Evolutionary conservation across 2,329 filamentous ascomycete genomes (phyloP), one percentile per base, ranked within the genome.

Genomic region (Arthrinium puccinioides): DNA sequence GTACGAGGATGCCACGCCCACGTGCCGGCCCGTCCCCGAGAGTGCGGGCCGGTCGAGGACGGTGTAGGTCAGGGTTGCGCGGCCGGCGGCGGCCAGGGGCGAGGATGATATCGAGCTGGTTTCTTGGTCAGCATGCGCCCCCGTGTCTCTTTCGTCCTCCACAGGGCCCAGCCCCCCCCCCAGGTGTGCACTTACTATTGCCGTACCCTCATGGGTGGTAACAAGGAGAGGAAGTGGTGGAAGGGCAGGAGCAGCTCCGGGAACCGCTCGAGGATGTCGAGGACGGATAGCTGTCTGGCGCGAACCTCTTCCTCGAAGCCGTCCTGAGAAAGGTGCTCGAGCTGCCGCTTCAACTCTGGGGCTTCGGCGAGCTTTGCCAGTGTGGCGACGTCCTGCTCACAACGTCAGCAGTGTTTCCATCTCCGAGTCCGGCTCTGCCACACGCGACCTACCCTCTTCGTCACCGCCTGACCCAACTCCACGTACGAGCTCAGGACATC

Each of bases 151-250:
- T 27, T 8, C 10, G 14, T n/a, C n/a, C n/a, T n/a, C n/a, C n/a
- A n/a, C n/a, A n/a, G n/a, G n/a, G n/a, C n/a, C n/a, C n/a, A n/a
- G n/a, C n/a, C n/a, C n/a, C n/a, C n/a, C n/a, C n/a, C n/a, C n/a
- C n/a, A 10, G 14, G 2, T 19, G 15, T 10, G 20, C 10, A 79
- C 78, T 8, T 66, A 74, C 64, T 88, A 88, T 56, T 86, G 81
- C n/a, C 84, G 74, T 26, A 85, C 70, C 20, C 84, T 78, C 79
- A 92, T 85, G 0, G 84, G 81, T 2, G 83, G 82, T 1, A 88
- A 71, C 69, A 87, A 81, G 23, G 70, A 68, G 7, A 92, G 67
- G 62, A 84, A 90, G 14, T 74, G 62, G 4, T 71, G 71, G 18
- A 92, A 70, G 0, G 83, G 70, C 0, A 90, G 58, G 3, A 72